Evolutionary conservation across 371 early-diverging fungal genomes (phyloP), one percentile per base, ranked within the genome.

Genomic region (Syncephalastrum racemosum): DNA sequence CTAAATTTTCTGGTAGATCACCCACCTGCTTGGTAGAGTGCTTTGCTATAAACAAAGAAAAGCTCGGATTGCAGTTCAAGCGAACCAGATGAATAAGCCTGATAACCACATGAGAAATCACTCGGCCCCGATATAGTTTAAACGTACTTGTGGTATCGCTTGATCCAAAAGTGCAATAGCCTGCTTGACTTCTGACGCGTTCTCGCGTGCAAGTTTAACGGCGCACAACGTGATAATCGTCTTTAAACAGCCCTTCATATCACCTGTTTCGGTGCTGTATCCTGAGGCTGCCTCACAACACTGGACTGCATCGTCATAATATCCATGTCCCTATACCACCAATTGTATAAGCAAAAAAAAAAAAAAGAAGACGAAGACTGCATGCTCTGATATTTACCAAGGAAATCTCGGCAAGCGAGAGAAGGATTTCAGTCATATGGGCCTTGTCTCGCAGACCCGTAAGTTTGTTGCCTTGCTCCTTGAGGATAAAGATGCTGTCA

Each of bases 1-100:
- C 8, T 5, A 12, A 8, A 31, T 31, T 8, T 10, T 5, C 6
- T 12, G 36, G 0, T 10, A 5, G 10, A 31, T 2, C 36, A 12
- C 10, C 12, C 12, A 31, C 36, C 36, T 31, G 36, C 36, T 5
- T 31, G 36, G 5, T 50, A 41, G 8, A 63, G 41, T 4, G 59
- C 59, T 13, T 45, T 43, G 2, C 45, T 47, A 53, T 68, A 68
- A 4, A 58, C 56, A 16, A 62, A 49, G 22, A 55, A 57, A 13
- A 68, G 46, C 24, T 67, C 58, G 5, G 63, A 56, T 22, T 63
- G 49, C 2, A 67, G 40, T 40, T 43, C 31, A 14, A 56, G 45
- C 14, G 63, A 57, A 20, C 64, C 54, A 40, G 55, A 50, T n/a
- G 64, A 27, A 6, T 67, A 42, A 2, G 67, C 63, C 62, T 62